Evolutionary conservation across 495 filamentous ascomycete species (phyloP).

Genomic region (Umbilicaria muhlenbergii): DNA sequence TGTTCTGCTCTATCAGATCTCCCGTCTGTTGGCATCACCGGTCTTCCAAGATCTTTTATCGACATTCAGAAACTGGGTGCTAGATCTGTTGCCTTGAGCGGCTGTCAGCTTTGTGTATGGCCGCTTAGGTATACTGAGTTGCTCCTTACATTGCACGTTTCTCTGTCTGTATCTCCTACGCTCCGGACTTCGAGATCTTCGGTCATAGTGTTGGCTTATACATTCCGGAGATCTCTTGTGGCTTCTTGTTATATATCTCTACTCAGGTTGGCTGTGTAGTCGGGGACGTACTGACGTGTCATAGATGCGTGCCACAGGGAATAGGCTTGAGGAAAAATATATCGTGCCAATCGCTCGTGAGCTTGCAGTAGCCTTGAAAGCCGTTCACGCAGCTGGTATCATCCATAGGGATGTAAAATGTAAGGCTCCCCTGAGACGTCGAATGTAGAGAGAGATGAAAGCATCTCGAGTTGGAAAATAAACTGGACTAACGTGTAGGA

Average conservation of each 20-base stretch:
- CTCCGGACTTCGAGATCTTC: too few species aligned
- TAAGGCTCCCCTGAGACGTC: slow-evolving; percentile 11
- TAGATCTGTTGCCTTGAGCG: too few species aligned
- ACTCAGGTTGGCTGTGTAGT: not conserved
- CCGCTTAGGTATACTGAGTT: not conserved
- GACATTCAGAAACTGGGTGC: too few species aligned
- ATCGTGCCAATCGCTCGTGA: slow-evolving; percentile 83
- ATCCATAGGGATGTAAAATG: slow-evolving; percentile 96
- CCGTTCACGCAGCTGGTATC: slow-evolving; percentile 80
- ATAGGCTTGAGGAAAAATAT: slow-evolving; percentile 68
- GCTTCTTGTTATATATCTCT: not conserved
- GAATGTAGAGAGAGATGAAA: not conserved
- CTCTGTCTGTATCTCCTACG: too few species aligned
- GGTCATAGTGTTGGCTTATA: not conserved
- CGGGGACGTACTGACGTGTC: not conserved
- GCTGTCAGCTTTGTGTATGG: not conserved
- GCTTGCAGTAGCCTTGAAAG: slow-evolving; percentile 66
- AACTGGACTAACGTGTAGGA: slow-evolving; percentile 2
- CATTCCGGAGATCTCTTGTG: slow-evolving; percentile 32
- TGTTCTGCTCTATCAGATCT: too few species aligned
- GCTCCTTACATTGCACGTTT: not conserved
- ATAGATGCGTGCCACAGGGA: slow-evolving; percentile 45
- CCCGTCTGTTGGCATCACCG: too few species aligned
- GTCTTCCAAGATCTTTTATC: too few species aligned
- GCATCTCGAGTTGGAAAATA: not conserved